Conservation (phyloP, 768 basidiomycete species). For the Mycena rosella region DNA sequence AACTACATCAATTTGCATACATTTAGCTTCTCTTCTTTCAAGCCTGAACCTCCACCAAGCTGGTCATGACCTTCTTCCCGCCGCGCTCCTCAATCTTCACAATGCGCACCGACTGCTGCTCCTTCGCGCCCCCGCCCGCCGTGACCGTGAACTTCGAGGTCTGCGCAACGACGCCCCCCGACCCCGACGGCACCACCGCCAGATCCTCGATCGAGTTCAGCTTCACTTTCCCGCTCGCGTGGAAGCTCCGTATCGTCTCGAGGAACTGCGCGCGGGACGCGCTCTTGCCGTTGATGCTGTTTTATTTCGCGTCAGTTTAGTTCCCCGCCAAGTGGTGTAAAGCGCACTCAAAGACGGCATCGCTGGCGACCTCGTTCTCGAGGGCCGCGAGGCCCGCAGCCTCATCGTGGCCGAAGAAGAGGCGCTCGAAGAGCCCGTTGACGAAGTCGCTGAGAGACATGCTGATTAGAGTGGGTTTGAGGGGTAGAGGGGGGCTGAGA, state of each 20-base stretch:
- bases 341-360: constrained; percentile 18
- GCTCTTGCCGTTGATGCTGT: constrained; percentile 19
- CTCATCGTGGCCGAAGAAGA: constrained; percentile 16
- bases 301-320: background rate
- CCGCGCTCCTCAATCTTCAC: background rate
- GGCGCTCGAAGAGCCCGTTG: constrained; percentile 27
- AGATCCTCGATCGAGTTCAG: constrained; percentile 16
- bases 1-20: too few relatives aligned
- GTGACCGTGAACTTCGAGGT: constrained; percentile 10
- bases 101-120: background rate
- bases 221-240: constrained; percentile 8
- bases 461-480: too few relatives aligned
- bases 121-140: background rate
- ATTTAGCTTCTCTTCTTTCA: too few relatives aligned
- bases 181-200: constrained; percentile 13
- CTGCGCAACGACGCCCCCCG: constrained; percentile 25
- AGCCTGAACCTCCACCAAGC: background rate
- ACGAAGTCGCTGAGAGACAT: constrained; percentile 27
- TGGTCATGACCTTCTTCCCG: background rate
- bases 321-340: background rate
- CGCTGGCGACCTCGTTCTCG: constrained; percentile 22
- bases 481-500: too few relatives aligned
- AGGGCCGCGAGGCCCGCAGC: constrained; percentile 19
- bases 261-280: constrained; percentile 15
- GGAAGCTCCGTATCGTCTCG: constrained; percentile 18